Evolutionary conservation across 1,139 yeast species (phyloP).

Genomic region (Suzukiozyma palmioleophila): DNA sequence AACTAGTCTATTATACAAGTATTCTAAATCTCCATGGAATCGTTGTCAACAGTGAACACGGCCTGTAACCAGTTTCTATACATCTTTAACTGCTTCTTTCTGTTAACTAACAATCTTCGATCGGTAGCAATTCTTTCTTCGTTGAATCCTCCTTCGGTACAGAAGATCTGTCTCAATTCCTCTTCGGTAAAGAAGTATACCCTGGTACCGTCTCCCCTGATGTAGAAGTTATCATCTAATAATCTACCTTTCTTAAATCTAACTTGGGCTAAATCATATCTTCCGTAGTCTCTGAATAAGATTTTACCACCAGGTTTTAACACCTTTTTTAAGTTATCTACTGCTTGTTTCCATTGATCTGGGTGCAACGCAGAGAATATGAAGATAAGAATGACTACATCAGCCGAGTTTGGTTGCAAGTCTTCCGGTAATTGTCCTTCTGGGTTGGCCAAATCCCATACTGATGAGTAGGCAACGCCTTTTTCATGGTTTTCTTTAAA

Average conservation of each 20-base stretch:
- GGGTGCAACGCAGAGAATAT: conserved; percentile 93
- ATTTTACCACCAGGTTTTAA: conserved; percentile 92
- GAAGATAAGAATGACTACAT: conserved; percentile 88
- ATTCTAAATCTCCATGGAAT: background rate
- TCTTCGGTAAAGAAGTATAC: conserved; percentile 96
- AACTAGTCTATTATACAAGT: background rate
- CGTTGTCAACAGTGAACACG: conserved; percentile 49
- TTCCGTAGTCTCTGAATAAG: conserved; percentile 88
- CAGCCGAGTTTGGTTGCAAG: conserved; percentile 76
- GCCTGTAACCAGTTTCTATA: conserved; percentile 97
- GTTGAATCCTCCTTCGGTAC: conserved; percentile 50
- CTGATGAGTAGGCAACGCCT: conserved; percentile 74
- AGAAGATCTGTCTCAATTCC: conserved; percentile 74
- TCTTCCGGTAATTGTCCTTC: conserved; percentile 78
- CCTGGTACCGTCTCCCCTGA: conserved; percentile 96
- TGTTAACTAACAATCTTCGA: conserved; percentile 81
- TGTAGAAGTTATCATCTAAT: conserved; percentile 87
- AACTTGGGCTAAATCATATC: conserved; percentile 93
- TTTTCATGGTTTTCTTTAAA: conserved; percentile 45
- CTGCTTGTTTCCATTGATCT: conserved; percentile 82
- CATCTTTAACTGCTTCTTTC: conserved; percentile 92
- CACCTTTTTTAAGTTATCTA: conserved; percentile 60
- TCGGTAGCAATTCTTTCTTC: conserved; percentile 84
- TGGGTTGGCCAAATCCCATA: conserved; percentile 91
- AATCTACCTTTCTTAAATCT: conserved; percentile 86